Base-by-base conservation (phyloP, 2,329 filamentous ascomycete species). In the Colletotrichum cordylinicola region DNA sequence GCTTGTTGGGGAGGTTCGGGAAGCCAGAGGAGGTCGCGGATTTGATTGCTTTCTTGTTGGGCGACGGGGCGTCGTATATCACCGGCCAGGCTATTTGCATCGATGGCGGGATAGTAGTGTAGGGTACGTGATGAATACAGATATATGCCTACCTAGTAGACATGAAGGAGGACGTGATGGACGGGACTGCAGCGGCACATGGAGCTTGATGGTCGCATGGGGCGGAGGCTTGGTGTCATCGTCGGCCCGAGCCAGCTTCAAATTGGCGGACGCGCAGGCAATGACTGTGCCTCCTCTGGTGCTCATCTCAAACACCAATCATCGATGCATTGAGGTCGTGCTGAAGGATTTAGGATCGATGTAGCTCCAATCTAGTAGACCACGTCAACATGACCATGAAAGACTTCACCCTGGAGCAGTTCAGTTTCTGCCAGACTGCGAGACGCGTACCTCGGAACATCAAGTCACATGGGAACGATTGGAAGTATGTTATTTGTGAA, bases 1-100 rank as follows among this genome's bases (percentile, higher is more conserved):
- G 60, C 2, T 31, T 66, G 16, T 64, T 82, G 21, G 76, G 77
- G 43, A 75, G 82, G 31, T 75, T 76, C 5, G 81, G 81, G 2
- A 33, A 78, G 37, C 80, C 81, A 1, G 78, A 80, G n/a, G 81
- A 83, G 56, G 80, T 82, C 10, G 81, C 81, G 1, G 58, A 71
- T 2, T 52, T 82, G 31, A 79, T 81, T 71, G 79, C 79, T 1
- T 83, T 82, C 39, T 55, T 83, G 8, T 64, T 83, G 2, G 79
- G 81, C 4, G 79, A 80, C 13, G 81, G 80, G 5, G 66, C 79
- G 1, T 79, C 77, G 16, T 83, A 80, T 37, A 79, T 83, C 16
- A 81, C 80, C 0, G 81, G 82, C 0, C 78, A 79, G 6, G 72
- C 78, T 4, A 75, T 80, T n/a, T 78, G 79, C 18, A 73, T 82